Base-by-base conservation (phyloP, 129 eudicot species). In the Centrapalus pauciflorus region DNA sequence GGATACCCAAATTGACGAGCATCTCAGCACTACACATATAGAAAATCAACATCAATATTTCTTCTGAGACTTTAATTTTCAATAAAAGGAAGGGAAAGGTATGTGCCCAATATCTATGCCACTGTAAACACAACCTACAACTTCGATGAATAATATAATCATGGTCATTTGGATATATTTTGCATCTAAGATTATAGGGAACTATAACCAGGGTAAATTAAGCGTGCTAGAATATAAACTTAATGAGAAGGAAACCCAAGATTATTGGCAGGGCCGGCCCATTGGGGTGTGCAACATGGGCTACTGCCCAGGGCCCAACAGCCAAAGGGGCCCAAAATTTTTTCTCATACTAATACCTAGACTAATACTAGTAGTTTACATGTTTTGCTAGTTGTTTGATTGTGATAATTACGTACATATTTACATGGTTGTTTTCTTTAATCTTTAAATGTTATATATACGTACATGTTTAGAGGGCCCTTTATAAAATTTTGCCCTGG, bases 1-100 rank as follows among this genome's bases (percentile, higher is more conserved):
- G 95, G 66, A 92, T 55, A 32, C 69, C 89, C 82, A 92, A 74
- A 66, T 92, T 80, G 66, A 61, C 90, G 34, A 92, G 98, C 98
- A 93, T 93, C 89, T 88, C 98, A 63, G 96, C 98, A 76, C 96
- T 92, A 40, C 66, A 79, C 7, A 43, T 30, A 80, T 7, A 75
- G 34, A 27, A 72, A 24, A 58, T 37, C 61, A 54, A 16, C 0
- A 41, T 69, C 24, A 40, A 20, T 41, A 55, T 76, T 72, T 25
- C 13, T 48, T 48, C 5, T 62, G 11, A 59, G 13, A 66, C 32
- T 52, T 7, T 24, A 65, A 23, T 43, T 19, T 41, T 56, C 21
- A 50, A 40, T 5, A 17, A 10, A 23, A 29, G 7, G 25, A 32
- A 32, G 27, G 73, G 23, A 21, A 54, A 17, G 23, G 48, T 16